Evolutionary conservation across 345 rosid genomes (phyloP).

Genomic region (Moricandia arvensis): DNA sequence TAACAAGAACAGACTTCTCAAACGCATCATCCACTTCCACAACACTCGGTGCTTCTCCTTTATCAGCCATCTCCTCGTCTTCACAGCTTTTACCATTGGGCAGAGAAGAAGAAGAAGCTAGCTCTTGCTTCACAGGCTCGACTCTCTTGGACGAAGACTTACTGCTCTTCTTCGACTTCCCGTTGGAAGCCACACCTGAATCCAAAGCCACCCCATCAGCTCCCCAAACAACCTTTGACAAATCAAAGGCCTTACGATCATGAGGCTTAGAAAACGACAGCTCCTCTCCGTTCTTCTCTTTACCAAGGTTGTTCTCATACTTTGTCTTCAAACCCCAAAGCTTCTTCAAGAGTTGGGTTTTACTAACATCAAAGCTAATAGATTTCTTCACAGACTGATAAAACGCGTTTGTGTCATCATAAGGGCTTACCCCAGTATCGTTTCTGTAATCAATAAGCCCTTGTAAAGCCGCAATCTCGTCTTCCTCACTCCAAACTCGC

Average conservation of each 20-base stretch:
- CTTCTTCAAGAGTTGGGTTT: constrained; percentile 43
- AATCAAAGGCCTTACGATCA: constrained; percentile 35
- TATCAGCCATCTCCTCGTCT: not conserved
- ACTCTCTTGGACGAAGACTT: constrained; percentile 13
- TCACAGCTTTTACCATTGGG: constrained; percentile 1
- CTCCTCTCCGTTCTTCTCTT: constrained; percentile 36
- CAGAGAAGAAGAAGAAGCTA: constrained; percentile 4
- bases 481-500: constrained; percentile 49
- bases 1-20: constrained; percentile 14
- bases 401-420: constrained; percentile 33
- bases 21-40: not conserved
- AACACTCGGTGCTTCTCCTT: constrained; percentile 1
- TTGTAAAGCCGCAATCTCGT: constrained; percentile 41
- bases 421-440: constrained; percentile 34
- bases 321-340: constrained; percentile 44
- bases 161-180: constrained; percentile 11
- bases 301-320: constrained; percentile 35
- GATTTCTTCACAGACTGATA: constrained; percentile 37
- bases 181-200: constrained; percentile 24
- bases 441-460: constrained; percentile 37
- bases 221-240: constrained; percentile 48
- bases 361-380: constrained; percentile 38
- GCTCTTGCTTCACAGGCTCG: constrained; percentile 17
- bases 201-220: constrained; percentile 14
- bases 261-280: constrained; percentile 34